phyloP scores from a whole-genome alignment of 176 grass and related monocot species.

The Triticum monococcum region DNA sequence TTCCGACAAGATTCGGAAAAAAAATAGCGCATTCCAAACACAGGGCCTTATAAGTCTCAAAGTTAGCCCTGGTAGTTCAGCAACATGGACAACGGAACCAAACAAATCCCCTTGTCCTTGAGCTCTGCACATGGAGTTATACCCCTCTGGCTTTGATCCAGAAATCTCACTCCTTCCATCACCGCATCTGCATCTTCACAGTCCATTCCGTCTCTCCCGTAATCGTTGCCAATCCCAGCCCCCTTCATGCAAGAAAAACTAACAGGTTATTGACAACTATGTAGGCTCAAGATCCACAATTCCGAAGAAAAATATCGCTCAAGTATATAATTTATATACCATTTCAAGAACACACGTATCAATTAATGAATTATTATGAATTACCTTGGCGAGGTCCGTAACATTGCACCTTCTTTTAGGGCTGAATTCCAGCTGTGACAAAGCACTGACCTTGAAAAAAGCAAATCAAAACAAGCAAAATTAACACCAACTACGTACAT shows the following conservation, averaged over 20 bases:
- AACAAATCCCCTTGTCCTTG: conserved; percentile 77
- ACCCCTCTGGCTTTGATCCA: conserved; percentile 43
- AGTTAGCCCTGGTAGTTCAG: conserved; percentile 50
- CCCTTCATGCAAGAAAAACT: conserved; percentile 5
- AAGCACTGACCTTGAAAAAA: conserved; percentile 61
- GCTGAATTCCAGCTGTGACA: conserved; percentile 53
- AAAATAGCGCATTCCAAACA: not conserved
- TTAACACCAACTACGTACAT: not conserved
- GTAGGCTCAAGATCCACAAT: not conserved
- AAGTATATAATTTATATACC: not conserved
- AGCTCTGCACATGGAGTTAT: conserved; percentile 66
- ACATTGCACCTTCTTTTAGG: conserved; percentile 54
- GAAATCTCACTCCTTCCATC: conserved; percentile 37
- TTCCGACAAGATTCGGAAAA: conserved; percentile 13
- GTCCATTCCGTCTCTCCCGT: conserved; percentile 26
- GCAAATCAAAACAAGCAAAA: conserved; percentile 16
- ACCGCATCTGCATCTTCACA: conserved; percentile 18
- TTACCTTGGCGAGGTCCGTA: conserved; percentile 51
- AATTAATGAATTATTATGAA: not conserved
- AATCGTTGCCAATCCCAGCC: conserved; percentile 32
- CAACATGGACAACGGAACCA: conserved; percentile 71
- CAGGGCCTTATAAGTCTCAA: not conserved
- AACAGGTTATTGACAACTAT: not conserved
- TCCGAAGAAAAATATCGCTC: not conserved
- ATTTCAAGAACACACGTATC: not conserved